These are phyloP conservation scores for Grigorovia transvaalensis DNA, from an alignment of 805 yeast genomes.

Conservation along the genomic window DNA sequence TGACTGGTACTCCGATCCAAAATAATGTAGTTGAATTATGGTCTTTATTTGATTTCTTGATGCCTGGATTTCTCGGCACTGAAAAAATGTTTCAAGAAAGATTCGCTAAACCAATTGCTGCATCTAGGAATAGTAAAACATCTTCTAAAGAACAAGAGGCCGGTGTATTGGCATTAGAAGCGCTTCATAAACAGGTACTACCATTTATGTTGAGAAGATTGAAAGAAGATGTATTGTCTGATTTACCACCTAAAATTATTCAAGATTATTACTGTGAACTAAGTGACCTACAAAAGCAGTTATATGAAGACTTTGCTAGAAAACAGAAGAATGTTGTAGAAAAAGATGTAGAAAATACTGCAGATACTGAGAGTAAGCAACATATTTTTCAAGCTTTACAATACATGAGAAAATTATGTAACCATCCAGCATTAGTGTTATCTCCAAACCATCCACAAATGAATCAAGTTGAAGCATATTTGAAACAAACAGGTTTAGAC, in stretches of 20 bases:
- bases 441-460: slow-evolving; percentile 77
- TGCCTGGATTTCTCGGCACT: slow-evolving; percentile 97
- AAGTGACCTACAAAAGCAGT: slow-evolving; percentile 76
- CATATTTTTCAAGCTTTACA: slow-evolving; percentile 97
- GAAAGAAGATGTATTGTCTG: slow-evolving; percentile 91
- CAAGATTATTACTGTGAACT: slow-evolving; percentile 97
- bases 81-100: slow-evolving; percentile 90
- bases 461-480: slow-evolving; percentile 50
- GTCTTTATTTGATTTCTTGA: slow-evolving; percentile 93
- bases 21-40: slow-evolving; percentile 93
- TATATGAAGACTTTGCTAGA: slow-evolving; percentile 81
- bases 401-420: slow-evolving; percentile 93
- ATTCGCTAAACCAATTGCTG: slow-evolving; percentile 96
- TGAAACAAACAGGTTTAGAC: slow-evolving; percentile 47
- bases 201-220: slow-evolving; percentile 94
- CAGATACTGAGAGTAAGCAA: slow-evolving; percentile 51
- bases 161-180: slow-evolving; percentile 92
- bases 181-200: slow-evolving; percentile 88
- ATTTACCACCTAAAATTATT: slow-evolving; percentile 94
- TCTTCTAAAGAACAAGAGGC: slow-evolving; percentile 91
- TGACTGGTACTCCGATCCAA: slow-evolving; percentile 97
- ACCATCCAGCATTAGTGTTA: slow-evolving; percentile 88
- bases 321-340: slow-evolving; percentile 69
- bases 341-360: slow-evolving; percentile 45
- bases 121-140: slow-evolving; percentile 79